Percentiles rank a stretch among this genome's conserved stretches.
Evolutionary conservation across 192 early-diverging fungal genomes (phyloP).

Genomic region (Spizellomyces sp.): DNA sequence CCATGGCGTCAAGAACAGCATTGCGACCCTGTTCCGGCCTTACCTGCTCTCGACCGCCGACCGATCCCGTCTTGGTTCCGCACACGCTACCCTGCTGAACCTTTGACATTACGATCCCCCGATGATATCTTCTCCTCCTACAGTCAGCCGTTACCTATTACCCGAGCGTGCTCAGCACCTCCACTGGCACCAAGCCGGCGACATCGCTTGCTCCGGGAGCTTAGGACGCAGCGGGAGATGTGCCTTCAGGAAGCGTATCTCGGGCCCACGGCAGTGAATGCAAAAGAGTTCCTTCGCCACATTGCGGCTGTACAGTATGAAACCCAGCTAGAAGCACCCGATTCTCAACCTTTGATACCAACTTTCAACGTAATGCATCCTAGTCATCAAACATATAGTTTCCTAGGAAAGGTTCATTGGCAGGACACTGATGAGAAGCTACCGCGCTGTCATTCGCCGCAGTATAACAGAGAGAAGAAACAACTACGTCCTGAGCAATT

Average conservation of each 20-base stretch:
- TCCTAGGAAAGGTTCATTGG: constrained; percentile 9
- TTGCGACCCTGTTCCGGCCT: background rate
- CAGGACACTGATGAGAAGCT: background rate
- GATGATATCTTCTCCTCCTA: constrained; percentile 7
- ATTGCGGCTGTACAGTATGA: background rate
- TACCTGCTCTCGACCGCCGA: constrained; percentile 1
- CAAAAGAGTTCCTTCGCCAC: background rate
- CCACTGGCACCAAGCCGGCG: background rate
- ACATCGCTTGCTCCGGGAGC: constrained; percentile 5
- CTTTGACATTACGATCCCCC: background rate
- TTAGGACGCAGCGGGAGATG: background rate
- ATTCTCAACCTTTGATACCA: background rate
- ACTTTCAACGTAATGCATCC: constrained; percentile 12
- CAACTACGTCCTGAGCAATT: too few species aligned
- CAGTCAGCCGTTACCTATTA: constrained; percentile 12
- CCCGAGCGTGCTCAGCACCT: constrained; percentile 13
- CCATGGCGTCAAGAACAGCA: background rate
- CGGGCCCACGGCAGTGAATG: constrained; percentile 1
- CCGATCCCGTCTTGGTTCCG: background rate
- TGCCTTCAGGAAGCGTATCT: constrained; percentile 12
- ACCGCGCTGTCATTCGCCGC: constrained; percentile 16
- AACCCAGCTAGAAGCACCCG: background rate
- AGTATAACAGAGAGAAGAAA: background rate
- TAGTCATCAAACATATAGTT: constrained; percentile 1
- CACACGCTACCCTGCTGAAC: constrained; percentile 1